phyloP scores from a whole-genome alignment of 208 protist species.

The Acanthamoeba lenticulata region DNA sequence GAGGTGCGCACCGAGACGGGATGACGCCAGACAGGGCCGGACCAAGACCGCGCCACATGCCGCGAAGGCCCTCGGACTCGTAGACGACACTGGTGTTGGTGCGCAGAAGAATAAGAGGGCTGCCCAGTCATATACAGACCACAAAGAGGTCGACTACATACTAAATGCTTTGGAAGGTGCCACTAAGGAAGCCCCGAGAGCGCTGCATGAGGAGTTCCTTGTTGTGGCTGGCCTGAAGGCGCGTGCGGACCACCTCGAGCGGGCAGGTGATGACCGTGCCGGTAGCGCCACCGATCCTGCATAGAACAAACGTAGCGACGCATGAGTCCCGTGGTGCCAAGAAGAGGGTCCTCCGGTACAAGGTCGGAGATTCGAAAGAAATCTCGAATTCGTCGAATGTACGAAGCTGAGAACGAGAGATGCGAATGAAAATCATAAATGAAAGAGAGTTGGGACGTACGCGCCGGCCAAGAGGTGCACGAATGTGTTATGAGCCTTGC shows the following conservation, averaged over 20 bases:
- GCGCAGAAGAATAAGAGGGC: background rate
- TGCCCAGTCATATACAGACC: background rate
- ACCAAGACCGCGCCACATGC: conserved; percentile 14
- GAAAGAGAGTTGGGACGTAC: background rate
- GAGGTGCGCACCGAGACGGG: background rate
- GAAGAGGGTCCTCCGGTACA: conserved; percentile 4
- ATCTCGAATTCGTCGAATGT: conserved; percentile 52
- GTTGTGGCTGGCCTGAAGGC: conserved; percentile 70
- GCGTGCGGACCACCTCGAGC: conserved; percentile 80
- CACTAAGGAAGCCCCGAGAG: conserved; percentile 63
- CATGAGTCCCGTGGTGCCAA: background rate
- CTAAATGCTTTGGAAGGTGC: conserved; percentile 19
- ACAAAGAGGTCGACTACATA: background rate
- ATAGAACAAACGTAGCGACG: conserved; percentile 27
- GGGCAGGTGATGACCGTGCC: conserved; percentile 79
- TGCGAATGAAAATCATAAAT: no score
- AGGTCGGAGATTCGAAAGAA: background rate
- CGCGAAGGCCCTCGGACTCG: background rate
- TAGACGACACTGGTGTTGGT: background rate
- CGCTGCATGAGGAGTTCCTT: conserved; percentile 66
- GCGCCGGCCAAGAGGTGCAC: conserved; percentile 20
- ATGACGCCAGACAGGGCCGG: conserved; percentile 48
- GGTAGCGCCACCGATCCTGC: conserved; percentile 72
- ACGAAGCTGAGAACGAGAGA: background rate
- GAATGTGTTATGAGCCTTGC: background rate